Evolutionary conservation across 1,284 basidiomycete species (phyloP).

Genomic region (Puccinia triticina): DNA sequence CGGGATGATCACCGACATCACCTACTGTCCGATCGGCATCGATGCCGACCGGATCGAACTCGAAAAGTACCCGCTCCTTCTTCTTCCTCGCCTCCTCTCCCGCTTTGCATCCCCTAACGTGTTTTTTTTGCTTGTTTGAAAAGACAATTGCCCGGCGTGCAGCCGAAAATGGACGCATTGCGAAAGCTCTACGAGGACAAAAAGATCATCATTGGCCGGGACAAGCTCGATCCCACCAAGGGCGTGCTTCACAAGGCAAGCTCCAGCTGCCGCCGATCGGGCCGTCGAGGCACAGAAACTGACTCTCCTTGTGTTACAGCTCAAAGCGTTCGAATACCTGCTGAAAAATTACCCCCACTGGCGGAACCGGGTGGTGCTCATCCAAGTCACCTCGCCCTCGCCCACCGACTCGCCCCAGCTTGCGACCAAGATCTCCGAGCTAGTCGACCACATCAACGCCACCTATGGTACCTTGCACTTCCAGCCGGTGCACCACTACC

Average conservation of each 20-base stretch:
- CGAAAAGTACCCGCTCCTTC: conserved; percentile 68
- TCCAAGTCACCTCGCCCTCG: conserved; percentile 89
- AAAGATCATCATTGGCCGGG: conserved; percentile 98
- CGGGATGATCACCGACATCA: conserved; percentile 81
- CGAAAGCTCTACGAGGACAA: conserved; percentile 87
- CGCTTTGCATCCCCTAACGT: neutral
- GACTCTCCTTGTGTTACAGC: conserved; percentile 61
- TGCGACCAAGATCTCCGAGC: conserved; percentile 88
- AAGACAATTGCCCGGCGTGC: conserved; percentile 75
- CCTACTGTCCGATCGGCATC: conserved; percentile 95
- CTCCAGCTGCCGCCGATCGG: neutral
- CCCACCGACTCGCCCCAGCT: conserved; percentile 90
- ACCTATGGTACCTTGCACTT: conserved; percentile 94
- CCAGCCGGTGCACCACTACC: conserved; percentile 98
- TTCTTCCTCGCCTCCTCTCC: neutral
- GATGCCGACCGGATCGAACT: conserved; percentile 85
- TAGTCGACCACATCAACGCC: conserved; percentile 96
- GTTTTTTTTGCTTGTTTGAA: neutral
- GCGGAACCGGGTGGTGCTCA: conserved; percentile 72
- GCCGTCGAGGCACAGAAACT: neutral
- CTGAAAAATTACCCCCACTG: conserved; percentile 92
- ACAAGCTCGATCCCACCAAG: conserved; percentile 98
- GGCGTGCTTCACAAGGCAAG: conserved; percentile 90
- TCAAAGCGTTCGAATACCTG: conserved; percentile 94
- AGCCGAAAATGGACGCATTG: conserved; percentile 84